These are phyloP conservation scores for Aspergillus incahuasiensis DNA, from an alignment of 495 filamentous ascomycete species.

Conservation along the genomic window DNA sequence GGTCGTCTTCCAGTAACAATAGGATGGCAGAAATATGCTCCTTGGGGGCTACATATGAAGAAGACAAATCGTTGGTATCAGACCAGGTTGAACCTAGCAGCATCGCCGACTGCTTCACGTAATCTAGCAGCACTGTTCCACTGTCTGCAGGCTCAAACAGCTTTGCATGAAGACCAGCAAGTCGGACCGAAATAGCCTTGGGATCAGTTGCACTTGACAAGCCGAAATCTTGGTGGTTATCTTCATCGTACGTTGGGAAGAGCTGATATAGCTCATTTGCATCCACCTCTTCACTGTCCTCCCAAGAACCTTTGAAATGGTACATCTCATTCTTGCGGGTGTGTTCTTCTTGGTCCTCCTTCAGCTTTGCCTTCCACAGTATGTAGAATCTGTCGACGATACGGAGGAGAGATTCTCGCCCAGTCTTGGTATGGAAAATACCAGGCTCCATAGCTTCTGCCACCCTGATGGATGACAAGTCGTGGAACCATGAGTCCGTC, in stretches of 20 bases:
- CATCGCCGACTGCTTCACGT: slow-evolving; percentile 37
- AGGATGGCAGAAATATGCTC: slow-evolving; percentile 61
- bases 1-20: slow-evolving; percentile 55
- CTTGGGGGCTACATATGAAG: slow-evolving; percentile 38
- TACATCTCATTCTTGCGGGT: slow-evolving; percentile 71
- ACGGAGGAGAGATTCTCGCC: slow-evolving; percentile 32
- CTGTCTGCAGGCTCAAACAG: slow-evolving; percentile 37
- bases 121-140: slow-evolving; percentile 25
- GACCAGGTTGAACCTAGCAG: slow-evolving; percentile 39
- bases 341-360: slow-evolving; percentile 66
- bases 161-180: slow-evolving; percentile 51
- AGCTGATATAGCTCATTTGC: slow-evolving; percentile 71
- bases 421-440: slow-evolving; percentile 23
- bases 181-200: slow-evolving; percentile 41
- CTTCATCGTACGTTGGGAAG: slow-evolving; percentile 72
- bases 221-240: slow-evolving; percentile 28
- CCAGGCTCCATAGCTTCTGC: slow-evolving; percentile 34
- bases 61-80: slow-evolving; percentile 22
- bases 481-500: slow-evolving; percentile 42
- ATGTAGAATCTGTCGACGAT: slow-evolving; percentile 67
- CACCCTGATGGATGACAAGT: slow-evolving; percentile 35
- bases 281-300: slow-evolving; percentile 70
- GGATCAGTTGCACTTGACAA: slow-evolving; percentile 31
- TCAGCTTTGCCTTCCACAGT: slow-evolving; percentile 71
- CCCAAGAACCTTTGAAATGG: slow-evolving; percentile 68